Conservation (phyloP, 495 filamentous ascomycete genomes). For the Penicillium cosmopolitanum region DNA sequence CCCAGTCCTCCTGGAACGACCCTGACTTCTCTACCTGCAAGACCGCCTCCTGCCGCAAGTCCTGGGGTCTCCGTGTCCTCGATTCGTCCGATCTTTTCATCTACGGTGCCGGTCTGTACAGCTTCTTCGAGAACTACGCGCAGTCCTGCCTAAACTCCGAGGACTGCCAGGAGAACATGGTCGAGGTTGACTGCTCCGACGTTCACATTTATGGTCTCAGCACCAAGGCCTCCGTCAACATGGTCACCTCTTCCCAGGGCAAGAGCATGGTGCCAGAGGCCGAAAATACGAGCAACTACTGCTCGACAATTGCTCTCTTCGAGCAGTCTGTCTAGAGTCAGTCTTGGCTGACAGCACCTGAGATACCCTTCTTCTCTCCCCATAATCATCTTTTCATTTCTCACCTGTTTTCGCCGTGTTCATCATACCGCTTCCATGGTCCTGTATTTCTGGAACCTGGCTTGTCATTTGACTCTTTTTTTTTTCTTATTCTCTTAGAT, state of each 20-base stretch:
- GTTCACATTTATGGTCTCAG: slow-evolving; percentile 78
- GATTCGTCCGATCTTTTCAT: slow-evolving; percentile 68
- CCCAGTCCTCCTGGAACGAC: slow-evolving; percentile 67
- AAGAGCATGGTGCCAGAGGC: slow-evolving; percentile 57
- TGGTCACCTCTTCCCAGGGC: slow-evolving; percentile 66
- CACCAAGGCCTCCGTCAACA: slow-evolving; percentile 86
- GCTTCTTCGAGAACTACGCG: slow-evolving; percentile 85
- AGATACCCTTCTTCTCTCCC: neutral
- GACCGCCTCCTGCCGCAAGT: slow-evolving; percentile 68
- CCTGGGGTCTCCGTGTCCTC: slow-evolving; percentile 82
- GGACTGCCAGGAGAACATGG: slow-evolving; percentile 85
- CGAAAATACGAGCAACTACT: slow-evolving; percentile 74
- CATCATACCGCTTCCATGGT: neutral
- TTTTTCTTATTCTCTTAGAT: slow-evolving; percentile 7
- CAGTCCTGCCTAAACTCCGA: slow-evolving; percentile 75
- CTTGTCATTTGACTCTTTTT: slow-evolving; percentile 9
- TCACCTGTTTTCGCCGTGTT: neutral
- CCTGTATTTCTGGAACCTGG: neutral
- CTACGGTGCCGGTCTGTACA: slow-evolving; percentile 82
- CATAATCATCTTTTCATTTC: slow-evolving; percentile 6
- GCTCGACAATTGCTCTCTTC: slow-evolving; percentile 73
- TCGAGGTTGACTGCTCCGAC: slow-evolving; percentile 74
- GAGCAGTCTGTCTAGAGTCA: slow-evolving; percentile 36
- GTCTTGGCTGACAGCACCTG: neutral
- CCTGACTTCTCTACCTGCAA: slow-evolving; percentile 72